Evolutionary conservation across 306 rosid species (phyloP).

Genomic region (Vachellia pachyceras): DNA sequence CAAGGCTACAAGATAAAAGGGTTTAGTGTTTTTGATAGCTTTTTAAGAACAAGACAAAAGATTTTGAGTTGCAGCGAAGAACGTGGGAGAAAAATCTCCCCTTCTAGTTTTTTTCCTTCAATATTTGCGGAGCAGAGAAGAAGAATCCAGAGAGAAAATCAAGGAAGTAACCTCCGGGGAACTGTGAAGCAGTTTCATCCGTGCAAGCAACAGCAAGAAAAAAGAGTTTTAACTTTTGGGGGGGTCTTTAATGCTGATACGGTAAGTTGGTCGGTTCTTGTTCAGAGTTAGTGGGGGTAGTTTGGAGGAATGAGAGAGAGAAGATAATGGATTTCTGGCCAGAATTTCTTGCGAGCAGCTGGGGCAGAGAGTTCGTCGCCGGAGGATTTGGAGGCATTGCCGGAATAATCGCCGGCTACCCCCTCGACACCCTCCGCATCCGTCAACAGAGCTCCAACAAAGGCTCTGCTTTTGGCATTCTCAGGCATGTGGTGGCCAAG

Average conservation of each 20-base stretch:
- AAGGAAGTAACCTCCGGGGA: not conserved
- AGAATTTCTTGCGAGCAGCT: slow-evolving; percentile 73
- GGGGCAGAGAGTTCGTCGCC: slow-evolving; percentile 90
- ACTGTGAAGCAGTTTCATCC: slow-evolving; percentile 16
- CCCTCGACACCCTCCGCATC: slow-evolving; percentile 78
- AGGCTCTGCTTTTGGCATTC: slow-evolving; percentile 65
- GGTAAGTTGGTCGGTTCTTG: not conserved
- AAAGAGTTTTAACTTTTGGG: not conserved
- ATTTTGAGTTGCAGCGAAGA: not conserved
- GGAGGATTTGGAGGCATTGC: slow-evolving; percentile 93
- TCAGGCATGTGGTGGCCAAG: slow-evolving; percentile 53
- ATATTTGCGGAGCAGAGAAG: not conserved
- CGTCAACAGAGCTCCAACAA: slow-evolving; percentile 57
- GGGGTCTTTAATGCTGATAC: not conserved
- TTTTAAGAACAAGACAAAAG: not conserved
- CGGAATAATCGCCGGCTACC: slow-evolving; percentile 81
- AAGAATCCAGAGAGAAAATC: not conserved
- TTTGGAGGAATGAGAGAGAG: slow-evolving; percentile 44
- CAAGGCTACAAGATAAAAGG: not conserved
- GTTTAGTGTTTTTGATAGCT: not conserved
- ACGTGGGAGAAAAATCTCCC: not conserved
- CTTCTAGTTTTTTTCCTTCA: not conserved
- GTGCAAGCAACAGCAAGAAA: not conserved
- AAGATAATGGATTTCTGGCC: slow-evolving; percentile 79
- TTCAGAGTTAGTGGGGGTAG: not conserved